phyloP scores from a whole-genome alignment of 805 yeast genomes.

The Teunomyces funiuensis region DNA sequence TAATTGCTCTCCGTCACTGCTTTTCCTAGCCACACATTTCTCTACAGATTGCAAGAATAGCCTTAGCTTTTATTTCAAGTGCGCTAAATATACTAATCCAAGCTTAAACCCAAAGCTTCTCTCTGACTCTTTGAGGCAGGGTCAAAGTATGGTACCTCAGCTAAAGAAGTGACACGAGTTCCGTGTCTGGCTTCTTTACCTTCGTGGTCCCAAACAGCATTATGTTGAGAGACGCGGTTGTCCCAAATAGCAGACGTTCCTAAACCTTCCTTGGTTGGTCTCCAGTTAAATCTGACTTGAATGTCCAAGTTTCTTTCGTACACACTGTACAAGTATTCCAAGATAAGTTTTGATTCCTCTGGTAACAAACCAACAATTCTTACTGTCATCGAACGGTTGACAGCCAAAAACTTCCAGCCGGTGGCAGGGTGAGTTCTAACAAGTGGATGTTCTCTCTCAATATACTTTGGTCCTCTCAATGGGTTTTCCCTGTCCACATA shows the following conservation, averaged over 20 bases:
- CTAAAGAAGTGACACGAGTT: slow-evolving; percentile 50
- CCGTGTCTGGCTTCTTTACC: slow-evolving; percentile 49
- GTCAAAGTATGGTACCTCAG: slow-evolving; percentile 54
- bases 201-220: slow-evolving; percentile 52
- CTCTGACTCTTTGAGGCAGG: slow-evolving; percentile 52
- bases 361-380: slow-evolving; percentile 30
- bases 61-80: neutral
- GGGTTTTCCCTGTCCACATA: slow-evolving; percentile 37
- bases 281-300: slow-evolving; percentile 20
- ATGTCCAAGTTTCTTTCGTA: slow-evolving; percentile 19
- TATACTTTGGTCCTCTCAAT: slow-evolving; percentile 28
- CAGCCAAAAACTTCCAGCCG: slow-evolving; percentile 33
- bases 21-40: too few relatives aligned
- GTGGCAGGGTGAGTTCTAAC: slow-evolving; percentile 35
- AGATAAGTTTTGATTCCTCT: slow-evolving; percentile 20
- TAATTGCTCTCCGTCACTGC: too few relatives aligned
- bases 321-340: slow-evolving; percentile 15
- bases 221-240: slow-evolving; percentile 55
- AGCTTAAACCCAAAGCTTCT: slow-evolving; percentile 45
- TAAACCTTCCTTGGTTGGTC: slow-evolving; percentile 14
- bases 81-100: slow-evolving; percentile 12
- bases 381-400: slow-evolving; percentile 30
- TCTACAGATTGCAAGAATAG: neutral
- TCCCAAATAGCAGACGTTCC: slow-evolving; percentile 55
- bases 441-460: slow-evolving; percentile 32